phyloP scores from a whole-genome alignment of 768 basidiomycete species.

The Fibroporia radiculosa region DNA sequence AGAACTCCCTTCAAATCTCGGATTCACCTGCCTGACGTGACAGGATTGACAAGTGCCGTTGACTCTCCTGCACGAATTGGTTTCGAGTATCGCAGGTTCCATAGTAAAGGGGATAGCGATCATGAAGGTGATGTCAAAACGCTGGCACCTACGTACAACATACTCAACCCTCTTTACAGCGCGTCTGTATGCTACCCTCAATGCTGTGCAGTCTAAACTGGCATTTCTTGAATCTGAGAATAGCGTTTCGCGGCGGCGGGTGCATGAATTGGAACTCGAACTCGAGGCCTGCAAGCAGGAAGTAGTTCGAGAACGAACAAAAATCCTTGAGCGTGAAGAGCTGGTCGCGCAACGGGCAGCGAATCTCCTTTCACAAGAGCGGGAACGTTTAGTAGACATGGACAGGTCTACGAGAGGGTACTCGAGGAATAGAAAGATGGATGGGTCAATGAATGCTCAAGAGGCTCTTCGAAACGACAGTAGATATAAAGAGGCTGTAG shows the following conservation, averaged over 20 bases:
- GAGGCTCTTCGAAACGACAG: constrained; percentile 17
- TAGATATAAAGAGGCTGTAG: constrained; percentile 70
- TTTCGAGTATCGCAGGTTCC: constrained; percentile 43
- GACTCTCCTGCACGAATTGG: constrained; percentile 60
- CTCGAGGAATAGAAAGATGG: constrained; percentile 27
- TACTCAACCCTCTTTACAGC: constrained; percentile 28
- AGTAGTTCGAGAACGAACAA: constrained; percentile 59
- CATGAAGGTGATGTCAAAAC: constrained; percentile 51
- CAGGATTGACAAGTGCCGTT: constrained; percentile 73
- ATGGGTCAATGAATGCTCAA: constrained; percentile 26
- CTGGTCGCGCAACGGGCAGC: constrained; percentile 27
- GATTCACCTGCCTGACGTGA: constrained; percentile 72
- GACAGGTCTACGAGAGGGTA: constrained; percentile 12
- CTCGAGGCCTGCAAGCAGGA: constrained; percentile 80
- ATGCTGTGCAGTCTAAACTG: constrained; percentile 58
- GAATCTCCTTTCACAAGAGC: constrained; percentile 9
- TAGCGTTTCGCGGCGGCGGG: constrained; percentile 67
- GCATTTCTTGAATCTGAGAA: constrained; percentile 77
- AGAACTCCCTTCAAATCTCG: constrained; percentile 17
- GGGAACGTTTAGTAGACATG: constrained; percentile 11
- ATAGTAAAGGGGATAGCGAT: constrained; percentile 42
- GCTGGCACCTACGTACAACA: not conserved
- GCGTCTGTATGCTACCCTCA: constrained; percentile 54
- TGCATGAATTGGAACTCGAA: constrained; percentile 83
- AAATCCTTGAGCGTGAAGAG: constrained; percentile 52